phyloP scores from a whole-genome alignment of 139 green algal species.

The Chlamydomonas urium region DNA sequence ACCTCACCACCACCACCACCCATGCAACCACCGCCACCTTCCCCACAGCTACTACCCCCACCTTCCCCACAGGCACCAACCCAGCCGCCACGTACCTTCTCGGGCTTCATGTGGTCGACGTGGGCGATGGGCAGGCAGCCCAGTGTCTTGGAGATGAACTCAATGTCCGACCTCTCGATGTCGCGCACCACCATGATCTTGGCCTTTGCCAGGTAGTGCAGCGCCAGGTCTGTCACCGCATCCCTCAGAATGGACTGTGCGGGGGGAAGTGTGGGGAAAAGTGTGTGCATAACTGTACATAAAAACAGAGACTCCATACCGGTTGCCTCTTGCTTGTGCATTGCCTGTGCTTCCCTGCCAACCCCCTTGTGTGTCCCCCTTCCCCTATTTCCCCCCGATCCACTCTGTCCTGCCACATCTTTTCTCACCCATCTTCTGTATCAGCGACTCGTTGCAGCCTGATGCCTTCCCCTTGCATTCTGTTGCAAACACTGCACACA shows the following conservation, averaged over 20 bases:
- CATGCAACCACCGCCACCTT: background rate
- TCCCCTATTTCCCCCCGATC: too few species aligned
- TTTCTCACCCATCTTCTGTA: too few species aligned
- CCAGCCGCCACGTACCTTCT: conserved; percentile 92
- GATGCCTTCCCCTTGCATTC: too few species aligned
- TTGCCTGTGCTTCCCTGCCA: too few species aligned
- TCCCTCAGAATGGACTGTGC: conserved; percentile 10
- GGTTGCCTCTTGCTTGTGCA: too few species aligned
- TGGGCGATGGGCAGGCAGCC: conserved; percentile 92
- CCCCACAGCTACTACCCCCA: conserved; percentile 19
- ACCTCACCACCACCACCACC: background rate
- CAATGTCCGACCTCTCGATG: conserved; percentile 97
- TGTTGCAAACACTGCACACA: too few species aligned
- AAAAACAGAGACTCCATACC: too few species aligned
- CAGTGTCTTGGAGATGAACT: conserved; percentile 93
- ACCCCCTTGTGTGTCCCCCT: too few species aligned
- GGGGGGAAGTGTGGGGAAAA: too few species aligned
- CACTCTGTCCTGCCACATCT: too few species aligned
- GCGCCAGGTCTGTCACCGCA: conserved; percentile 86
- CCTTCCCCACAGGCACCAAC: conserved; percentile 74
- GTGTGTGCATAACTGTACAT: too few species aligned
- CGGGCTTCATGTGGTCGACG: conserved; percentile 89
- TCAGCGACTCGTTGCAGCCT: conserved; percentile 97
- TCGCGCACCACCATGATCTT: conserved; percentile 99
- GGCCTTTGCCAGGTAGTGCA: conserved; percentile 97